A percentile compares a stretch with the other conserved stretches of the same genome.
Evolutionary conservation across 805 yeast genomes (phyloP).

Genomic region (Saturnispora quitensis): DNA sequence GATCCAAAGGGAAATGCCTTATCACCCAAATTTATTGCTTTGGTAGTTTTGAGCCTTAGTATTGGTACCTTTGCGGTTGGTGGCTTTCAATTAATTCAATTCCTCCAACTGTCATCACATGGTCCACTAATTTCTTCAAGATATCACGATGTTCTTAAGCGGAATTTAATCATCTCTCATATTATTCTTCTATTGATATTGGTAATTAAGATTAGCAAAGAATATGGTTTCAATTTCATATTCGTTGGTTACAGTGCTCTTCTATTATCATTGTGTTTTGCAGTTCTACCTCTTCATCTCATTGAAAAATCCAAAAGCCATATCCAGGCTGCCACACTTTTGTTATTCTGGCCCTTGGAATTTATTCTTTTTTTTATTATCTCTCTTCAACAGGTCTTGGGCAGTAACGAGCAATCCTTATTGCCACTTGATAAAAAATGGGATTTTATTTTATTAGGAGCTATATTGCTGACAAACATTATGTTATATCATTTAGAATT

Average conservation of each 20-base stretch:
- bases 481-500: constrained; percentile 33
- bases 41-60: constrained; percentile 12
- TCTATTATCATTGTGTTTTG: constrained; percentile 12
- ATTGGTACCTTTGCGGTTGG: constrained; percentile 14
- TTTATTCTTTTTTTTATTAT: constrained; percentile 10
- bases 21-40: constrained; percentile 25
- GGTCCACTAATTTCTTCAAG: constrained; percentile 9
- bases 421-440: constrained; percentile 6
- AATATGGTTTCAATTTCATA: constrained; percentile 3
- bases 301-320: constrained; percentile 35
- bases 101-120: constrained; percentile 7
- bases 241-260: constrained; percentile 10
- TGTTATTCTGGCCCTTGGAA: constrained; percentile 34
- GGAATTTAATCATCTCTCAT: constrained; percentile 11
- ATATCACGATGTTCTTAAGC: constrained; percentile 10
- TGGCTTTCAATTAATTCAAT: constrained; percentile 15
- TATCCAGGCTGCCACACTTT: constrained; percentile 30
- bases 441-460: constrained; percentile 19
- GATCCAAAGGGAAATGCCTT: constrained; percentile 20
- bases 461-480: constrained; percentile 25
- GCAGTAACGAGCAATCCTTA: constrained; percentile 9
- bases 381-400: constrained; percentile 27
- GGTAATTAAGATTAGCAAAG: constrained; percentile 5
- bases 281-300: constrained; percentile 35
- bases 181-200: constrained; percentile 5